A percentile compares a stretch with the other conserved stretches of the same genome.
Conservation (phyloP, 2,329 filamentous ascomycete species). For the Paraconiothyrium brasiliense region DNA sequence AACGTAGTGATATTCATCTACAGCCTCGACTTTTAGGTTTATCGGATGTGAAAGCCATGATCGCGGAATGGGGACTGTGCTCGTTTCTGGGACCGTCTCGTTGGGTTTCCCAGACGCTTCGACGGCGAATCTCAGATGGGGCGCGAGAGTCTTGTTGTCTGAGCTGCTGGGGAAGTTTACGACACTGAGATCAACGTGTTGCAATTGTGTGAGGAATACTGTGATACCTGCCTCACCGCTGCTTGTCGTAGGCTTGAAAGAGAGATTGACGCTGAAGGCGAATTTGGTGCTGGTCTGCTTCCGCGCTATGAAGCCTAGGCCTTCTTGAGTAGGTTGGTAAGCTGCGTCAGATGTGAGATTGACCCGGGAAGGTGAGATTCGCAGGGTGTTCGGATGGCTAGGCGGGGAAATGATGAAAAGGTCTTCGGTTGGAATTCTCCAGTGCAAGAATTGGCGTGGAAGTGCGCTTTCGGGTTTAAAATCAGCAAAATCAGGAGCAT, state of each 20-base stretch:
- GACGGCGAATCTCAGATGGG: conserved; percentile 52
- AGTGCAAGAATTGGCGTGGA: conserved; percentile 62
- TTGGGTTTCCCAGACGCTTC: conserved; percentile 51
- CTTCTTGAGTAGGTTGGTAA: conserved; percentile 47
- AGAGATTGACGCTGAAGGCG: conserved; percentile 58
- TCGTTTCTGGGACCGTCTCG: conserved; percentile 47
- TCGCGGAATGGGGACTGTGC: conserved; percentile 51
- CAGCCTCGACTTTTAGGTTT: conserved; percentile 53
- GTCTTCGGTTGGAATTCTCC: conserved; percentile 50
- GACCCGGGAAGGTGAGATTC: conserved; percentile 56
- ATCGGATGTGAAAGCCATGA: conserved; percentile 49
- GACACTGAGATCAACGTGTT: conserved; percentile 60
- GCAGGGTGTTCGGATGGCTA: conserved; percentile 55
- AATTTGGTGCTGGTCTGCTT: conserved; percentile 64
- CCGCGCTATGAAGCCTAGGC: conserved; percentile 56
- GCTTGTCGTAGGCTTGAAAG: conserved; percentile 40
- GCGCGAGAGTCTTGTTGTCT: conserved; percentile 1
- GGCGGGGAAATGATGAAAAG: conserved; percentile 58
- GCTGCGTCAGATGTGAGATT: conserved; percentile 62
- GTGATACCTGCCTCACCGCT: conserved; percentile 62
- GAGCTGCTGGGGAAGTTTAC: conserved; percentile 23
- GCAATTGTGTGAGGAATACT: conserved; percentile 62
- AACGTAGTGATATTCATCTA: conserved; percentile 56
- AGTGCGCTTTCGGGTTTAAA: conserved; percentile 56
- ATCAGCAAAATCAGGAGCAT: conserved; percentile 51